Evolutionary conservation across 164 flowering plant species (phyloP).

Genomic region (Cinnamomum chago): DNA sequence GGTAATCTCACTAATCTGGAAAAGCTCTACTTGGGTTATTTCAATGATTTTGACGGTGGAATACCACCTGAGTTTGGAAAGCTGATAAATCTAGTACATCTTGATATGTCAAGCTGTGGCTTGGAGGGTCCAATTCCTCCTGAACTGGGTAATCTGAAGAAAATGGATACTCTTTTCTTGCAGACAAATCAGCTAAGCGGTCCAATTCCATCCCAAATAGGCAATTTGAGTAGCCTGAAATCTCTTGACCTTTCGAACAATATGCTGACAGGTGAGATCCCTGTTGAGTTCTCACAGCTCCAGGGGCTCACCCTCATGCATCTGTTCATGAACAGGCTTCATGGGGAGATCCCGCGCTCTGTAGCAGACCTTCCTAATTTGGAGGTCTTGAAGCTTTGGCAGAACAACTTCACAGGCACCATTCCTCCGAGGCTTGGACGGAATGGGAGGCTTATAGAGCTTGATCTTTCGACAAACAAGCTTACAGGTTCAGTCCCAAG

Average conservation of each 20-base stretch:
- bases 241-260: constrained; percentile 67
- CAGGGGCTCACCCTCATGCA: constrained; percentile 38
- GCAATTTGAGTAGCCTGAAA: constrained; percentile 45
- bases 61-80: constrained; percentile 57
- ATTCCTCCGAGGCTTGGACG: constrained; percentile 33
- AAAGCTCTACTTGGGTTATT: constrained; percentile 58
- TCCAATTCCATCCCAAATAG: constrained; percentile 44
- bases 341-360: constrained; percentile 53
- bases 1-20: constrained; percentile 49
- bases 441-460: constrained; percentile 27
- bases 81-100: constrained; percentile 37
- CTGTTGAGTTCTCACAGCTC: constrained; percentile 40
- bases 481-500: constrained; percentile 53
- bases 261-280: constrained; percentile 53
- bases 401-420: constrained; percentile 47
- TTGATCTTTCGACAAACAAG: constrained; percentile 63
- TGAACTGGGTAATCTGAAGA: constrained; percentile 44
- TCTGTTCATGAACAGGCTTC: constrained; percentile 39
- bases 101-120: constrained; percentile 53
- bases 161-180: constrained; percentile 56
- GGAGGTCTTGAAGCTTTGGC: constrained; percentile 61
- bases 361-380: constrained; percentile 52
- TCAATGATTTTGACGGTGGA: constrained; percentile 51
- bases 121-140: constrained; percentile 52
- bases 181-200: constrained; percentile 53